phyloP scores from a whole-genome alignment of 768 basidiomycete genomes.

The Suillus variegatus region DNA sequence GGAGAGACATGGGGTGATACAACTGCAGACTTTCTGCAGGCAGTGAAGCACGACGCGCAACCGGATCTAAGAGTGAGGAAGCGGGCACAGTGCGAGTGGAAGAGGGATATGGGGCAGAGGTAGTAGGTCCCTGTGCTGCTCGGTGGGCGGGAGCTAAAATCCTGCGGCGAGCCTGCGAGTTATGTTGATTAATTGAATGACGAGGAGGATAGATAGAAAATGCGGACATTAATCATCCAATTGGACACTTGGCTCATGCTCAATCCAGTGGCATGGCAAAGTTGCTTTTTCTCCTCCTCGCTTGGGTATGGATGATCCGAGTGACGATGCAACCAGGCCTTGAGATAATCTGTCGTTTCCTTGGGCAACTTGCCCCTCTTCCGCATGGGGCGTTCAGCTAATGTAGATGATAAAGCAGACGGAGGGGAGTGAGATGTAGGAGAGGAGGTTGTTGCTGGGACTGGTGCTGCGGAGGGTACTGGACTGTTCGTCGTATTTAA shows the following conservation, averaged over 20 bases:
- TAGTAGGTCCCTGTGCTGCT: slow-evolving; percentile 74
- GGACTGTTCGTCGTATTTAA: slow-evolving; percentile 35
- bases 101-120: slow-evolving; percentile 69
- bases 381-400: slow-evolving; percentile 75
- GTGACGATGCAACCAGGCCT: slow-evolving; percentile 86
- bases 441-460: slow-evolving; percentile 46
- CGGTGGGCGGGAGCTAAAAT: slow-evolving; percentile 83
- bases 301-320: slow-evolving; percentile 88
- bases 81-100: slow-evolving; percentile 35
- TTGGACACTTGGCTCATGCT: slow-evolving; percentile 91
- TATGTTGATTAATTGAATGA: slow-evolving; percentile 16
- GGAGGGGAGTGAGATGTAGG: slow-evolving; percentile 51
- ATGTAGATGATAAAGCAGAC: slow-evolving; percentile 55
- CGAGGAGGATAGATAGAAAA: slow-evolving; percentile 26
- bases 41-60: slow-evolving; percentile 63
- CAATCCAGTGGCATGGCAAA: slow-evolving; percentile 82
- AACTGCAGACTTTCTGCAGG: slow-evolving; percentile 71
- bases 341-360: slow-evolving; percentile 87
- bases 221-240: slow-evolving; percentile 87
- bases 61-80: slow-evolving; percentile 33
- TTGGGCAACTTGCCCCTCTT: slow-evolving; percentile 89
- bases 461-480: slow-evolving; percentile 30
- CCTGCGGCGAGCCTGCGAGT: slow-evolving; percentile 68
- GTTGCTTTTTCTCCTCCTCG: slow-evolving; percentile 88
- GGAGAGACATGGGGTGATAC: slow-evolving; percentile 79